A percentile compares a stretch with the other conserved stretches of the same genome.
phyloP scores from a whole-genome alignment of 176 grass and related monocot species.

The Luzula sylvatica region DNA sequence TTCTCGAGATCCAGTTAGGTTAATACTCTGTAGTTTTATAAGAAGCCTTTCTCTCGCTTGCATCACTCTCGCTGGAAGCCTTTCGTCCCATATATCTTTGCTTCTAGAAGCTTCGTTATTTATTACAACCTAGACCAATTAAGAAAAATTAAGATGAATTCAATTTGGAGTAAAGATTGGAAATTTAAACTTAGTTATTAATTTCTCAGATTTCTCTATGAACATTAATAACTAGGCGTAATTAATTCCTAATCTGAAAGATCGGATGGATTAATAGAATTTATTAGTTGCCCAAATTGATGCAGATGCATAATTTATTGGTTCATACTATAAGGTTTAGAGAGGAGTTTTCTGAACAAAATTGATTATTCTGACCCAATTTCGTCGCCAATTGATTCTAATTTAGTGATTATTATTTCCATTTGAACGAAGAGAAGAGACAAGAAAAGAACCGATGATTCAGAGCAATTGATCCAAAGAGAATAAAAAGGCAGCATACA shows the following conservation, averaged over 20 bases:
- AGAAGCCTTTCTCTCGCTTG: slow-evolving; percentile 68
- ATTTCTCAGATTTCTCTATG: too few species aligned
- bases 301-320: background rate
- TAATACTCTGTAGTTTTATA: slow-evolving; percentile 43
- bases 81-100: slow-evolving; percentile 25
- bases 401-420: background rate
- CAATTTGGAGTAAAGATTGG: too few species aligned
- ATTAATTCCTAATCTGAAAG: background rate
- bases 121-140: background rate
- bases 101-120: slow-evolving; percentile 13
- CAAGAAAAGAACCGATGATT: background rate
- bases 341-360: background rate
- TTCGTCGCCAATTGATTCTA: background rate
- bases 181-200: too few species aligned
- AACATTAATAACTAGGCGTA: too few species aligned
- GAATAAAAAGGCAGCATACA: background rate
- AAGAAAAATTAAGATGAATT: too few species aligned
- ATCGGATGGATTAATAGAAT: background rate
- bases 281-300: background rate
- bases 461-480: background rate
- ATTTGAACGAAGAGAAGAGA: background rate
- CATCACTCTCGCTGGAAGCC: slow-evolving; percentile 51
- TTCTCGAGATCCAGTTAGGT: slow-evolving; percentile 29
- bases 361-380: background rate
- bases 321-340: background rate